Evolutionary conservation across 805 yeast genomes (phyloP), one percentile per base, ranked within the genome.

Genomic region (Teunomyces aglyptinius): DNA sequence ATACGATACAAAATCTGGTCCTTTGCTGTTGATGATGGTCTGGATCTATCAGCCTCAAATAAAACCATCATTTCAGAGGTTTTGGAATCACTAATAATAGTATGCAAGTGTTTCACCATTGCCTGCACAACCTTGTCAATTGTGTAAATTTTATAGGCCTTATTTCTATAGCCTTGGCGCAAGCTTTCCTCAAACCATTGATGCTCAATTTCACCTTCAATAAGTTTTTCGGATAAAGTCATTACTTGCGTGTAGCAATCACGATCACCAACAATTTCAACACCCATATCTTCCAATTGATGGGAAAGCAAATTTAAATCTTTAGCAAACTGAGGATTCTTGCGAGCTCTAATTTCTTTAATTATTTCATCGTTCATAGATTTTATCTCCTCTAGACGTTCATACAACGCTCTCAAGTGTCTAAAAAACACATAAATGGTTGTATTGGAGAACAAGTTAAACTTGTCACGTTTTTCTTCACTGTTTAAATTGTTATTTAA

Each of bases 171-270:
- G 0, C 95, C 97, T 73, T 92, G 97, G 52, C 99, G 88, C 49
- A 94, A 69, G 13, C 96, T 80, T 66, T 94, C 99, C 70, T 94
- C 99, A 64, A 87, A 95, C 86, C 90, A 84, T 65, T 86, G 94
- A 52, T 89, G 96, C 60, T 94, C 99, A 41, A 94, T 69, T 31
- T 89, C 94, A 24, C 96, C 96, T 54, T 89, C 94, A 53, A 94
- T 85, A 43, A 89, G 73, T 52, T 82, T 80, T 53, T 82, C 89
- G 48, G 95, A 81, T 46, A 94, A 74, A 2, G 71, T 74, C 48
- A 94, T 71, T n/a, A 89, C 78, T 65, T 92, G 97, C 29, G 75
- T 70, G 64, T 94, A 94, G 31, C 89, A 83, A 58, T 83, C 81
- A 20, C 75, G 76, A 15, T 59, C 48, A 13, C 87, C 89, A 29